Evolutionary conservation across 2,329 filamentous ascomycete genomes (phyloP).

Genomic region (Penicillium sp.): DNA sequence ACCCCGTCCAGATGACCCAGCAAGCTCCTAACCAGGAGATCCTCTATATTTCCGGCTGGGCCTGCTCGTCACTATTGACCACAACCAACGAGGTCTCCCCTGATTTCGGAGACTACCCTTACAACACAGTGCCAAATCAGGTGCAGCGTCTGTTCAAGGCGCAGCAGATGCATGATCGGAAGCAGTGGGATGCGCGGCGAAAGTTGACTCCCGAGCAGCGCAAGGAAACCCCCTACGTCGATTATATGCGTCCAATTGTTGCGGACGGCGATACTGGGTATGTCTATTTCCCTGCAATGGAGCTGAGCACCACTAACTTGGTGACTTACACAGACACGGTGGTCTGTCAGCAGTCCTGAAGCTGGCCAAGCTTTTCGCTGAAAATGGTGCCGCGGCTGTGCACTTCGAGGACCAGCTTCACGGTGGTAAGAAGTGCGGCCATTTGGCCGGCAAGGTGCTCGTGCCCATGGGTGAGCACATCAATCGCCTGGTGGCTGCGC

Average conservation of each 20-base stretch:
- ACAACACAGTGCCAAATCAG: slow-evolving; percentile 98
- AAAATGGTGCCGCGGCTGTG: slow-evolving; percentile 93
- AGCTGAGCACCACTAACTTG: slow-evolving; percentile 6
- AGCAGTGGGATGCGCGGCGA: slow-evolving; percentile 84
- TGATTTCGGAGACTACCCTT: slow-evolving; percentile 98
- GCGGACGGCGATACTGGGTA: slow-evolving; percentile 91
- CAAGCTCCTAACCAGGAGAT: slow-evolving; percentile 95
- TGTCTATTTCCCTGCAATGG: slow-evolving; percentile 10
- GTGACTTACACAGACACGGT: slow-evolving; percentile 65
- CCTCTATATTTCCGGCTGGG: slow-evolving; percentile 95
- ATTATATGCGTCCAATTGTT: slow-evolving; percentile 92
- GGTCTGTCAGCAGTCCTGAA: slow-evolving; percentile 92
- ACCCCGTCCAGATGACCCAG: slow-evolving; percentile 99
- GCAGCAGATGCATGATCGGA: slow-evolving; percentile 94
- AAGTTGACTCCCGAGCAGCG: slow-evolving; percentile 75
- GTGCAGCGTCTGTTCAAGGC: slow-evolving; percentile 95
- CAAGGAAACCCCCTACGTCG: slow-evolving; percentile 75
- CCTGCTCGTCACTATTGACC: slow-evolving; percentile 89
- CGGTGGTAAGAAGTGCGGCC: slow-evolving; percentile 97
- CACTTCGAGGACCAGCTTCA: slow-evolving; percentile 98
- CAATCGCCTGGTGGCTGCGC: slow-evolving; percentile 85
- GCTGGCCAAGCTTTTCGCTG: slow-evolving; percentile 94
- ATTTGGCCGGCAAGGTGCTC: slow-evolving; percentile 92
- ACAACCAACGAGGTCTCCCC: slow-evolving; percentile 96
- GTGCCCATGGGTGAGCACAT: slow-evolving; percentile 95